Evolutionary conservation across 1,284 basidiomycete species (phyloP).

Genomic region (Lignosus rhinocerotis): DNA sequence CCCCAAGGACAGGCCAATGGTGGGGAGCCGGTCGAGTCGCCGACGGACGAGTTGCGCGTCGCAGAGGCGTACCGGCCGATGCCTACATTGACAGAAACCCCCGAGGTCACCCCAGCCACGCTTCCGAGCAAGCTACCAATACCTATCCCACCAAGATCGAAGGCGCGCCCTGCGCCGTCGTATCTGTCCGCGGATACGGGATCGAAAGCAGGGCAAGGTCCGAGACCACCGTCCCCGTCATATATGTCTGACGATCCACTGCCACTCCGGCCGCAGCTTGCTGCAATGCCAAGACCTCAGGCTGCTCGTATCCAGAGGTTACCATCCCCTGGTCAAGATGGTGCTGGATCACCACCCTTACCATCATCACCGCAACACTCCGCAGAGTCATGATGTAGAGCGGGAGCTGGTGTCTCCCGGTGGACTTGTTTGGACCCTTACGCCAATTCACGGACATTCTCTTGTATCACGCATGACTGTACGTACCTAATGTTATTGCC

Average conservation of each 20-base stretch:
- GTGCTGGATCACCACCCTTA: background rate
- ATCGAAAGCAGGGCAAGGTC: no score
- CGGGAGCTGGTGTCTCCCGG: background rate
- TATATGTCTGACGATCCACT: background rate
- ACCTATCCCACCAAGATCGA: background rate
- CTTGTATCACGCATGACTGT: no score
- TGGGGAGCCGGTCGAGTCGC: constrained; percentile 6
- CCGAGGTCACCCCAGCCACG: constrained; percentile 4
- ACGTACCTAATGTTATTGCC: no score
- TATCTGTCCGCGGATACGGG: background rate
- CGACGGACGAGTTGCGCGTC: constrained; percentile 14
- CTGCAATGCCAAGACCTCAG: background rate
- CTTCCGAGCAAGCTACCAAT: constrained; percentile 2
- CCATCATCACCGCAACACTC: background rate
- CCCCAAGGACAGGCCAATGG: background rate
- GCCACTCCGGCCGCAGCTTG: background rate
- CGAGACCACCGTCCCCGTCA: background rate
- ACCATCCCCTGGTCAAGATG: background rate
- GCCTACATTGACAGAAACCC: constrained; percentile 17
- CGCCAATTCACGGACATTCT: no score
- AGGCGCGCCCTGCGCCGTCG: background rate
- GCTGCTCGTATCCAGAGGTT: background rate
- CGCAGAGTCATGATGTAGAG: background rate
- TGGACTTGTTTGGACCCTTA: background rate
- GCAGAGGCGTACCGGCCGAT: constrained; percentile 21